A percentile compares a stretch with the other conserved stretches of the same genome.
Evolutionary conservation across 2,329 filamentous ascomycete species (phyloP).

Genomic region (Ascochyta koolunga): DNA sequence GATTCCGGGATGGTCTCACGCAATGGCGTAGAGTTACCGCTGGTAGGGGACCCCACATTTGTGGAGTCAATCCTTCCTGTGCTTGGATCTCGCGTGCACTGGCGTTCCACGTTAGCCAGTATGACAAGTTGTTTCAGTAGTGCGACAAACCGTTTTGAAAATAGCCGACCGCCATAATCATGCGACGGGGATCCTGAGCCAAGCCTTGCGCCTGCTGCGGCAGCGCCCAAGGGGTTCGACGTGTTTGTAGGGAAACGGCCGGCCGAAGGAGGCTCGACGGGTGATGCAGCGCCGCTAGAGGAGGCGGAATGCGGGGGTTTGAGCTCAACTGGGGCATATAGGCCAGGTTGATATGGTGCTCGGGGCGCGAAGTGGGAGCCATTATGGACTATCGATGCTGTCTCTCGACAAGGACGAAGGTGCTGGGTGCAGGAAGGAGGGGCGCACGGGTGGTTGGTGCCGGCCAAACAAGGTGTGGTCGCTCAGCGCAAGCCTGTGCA

Average conservation of each 20-base stretch:
- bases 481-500: slow-evolving; percentile 33
- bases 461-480: slow-evolving; percentile 47
- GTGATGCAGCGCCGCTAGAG: slow-evolving; percentile 79
- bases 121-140: slow-evolving; percentile 35
- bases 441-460: slow-evolving; percentile 34
- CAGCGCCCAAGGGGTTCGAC: slow-evolving; percentile 58
- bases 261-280: slow-evolving; percentile 73
- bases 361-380: slow-evolving; percentile 79
- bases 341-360: slow-evolving; percentile 79
- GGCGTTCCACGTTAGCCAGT: slow-evolving; percentile 39
- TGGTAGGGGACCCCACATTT: slow-evolving; percentile 93
- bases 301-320: slow-evolving; percentile 75
- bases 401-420: slow-evolving; percentile 29
- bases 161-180: slow-evolving; percentile 79
- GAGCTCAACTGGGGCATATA: slow-evolving; percentile 73
- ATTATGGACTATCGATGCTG: slow-evolving; percentile 79
- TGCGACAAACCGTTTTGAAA: slow-evolving; percentile 82
- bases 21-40: slow-evolving; percentile 92
- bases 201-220: slow-evolving; percentile 68
- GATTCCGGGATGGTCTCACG: slow-evolving; percentile 98
- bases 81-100: slow-evolving; percentile 97
- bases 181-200: slow-evolving; percentile 96
- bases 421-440: slow-evolving; percentile 1
- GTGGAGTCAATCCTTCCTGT: slow-evolving; percentile 81
- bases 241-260: slow-evolving; percentile 77